Base-by-base conservation (phyloP, 257 asterid genomes). In the Marsdenia floribunda region DNA sequence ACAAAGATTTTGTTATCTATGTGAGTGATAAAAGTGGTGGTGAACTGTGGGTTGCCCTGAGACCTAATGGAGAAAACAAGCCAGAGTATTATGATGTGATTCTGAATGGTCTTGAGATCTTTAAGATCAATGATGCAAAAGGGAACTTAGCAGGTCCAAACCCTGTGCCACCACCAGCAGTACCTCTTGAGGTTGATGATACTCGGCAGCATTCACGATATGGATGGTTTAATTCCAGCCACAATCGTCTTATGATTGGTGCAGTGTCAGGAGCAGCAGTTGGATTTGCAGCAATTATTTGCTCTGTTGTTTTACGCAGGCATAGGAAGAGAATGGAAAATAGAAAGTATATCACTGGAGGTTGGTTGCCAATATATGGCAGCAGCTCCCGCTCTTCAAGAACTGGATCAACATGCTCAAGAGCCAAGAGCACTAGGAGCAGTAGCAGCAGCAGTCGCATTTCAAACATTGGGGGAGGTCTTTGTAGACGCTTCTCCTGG, bases 41-140 rank as follows among this genome's bases (percentile, higher is more conserved):
- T 42, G 68, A 81, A 8, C 26, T 89, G 29, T 86, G 89, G 93
- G 38, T 91, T 61, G 90, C 89, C 70, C 72, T 93, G 77, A 90
- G 87, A 77, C 97, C 96, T 37, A 74, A 77, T 54, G 67, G 55
- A 29, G 79, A 72, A n/a, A 54, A 70, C 2, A 84, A 83, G 35
- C 93, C 96, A 2, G 82, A 90, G 71, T 88, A 53, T 66, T 82
- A 76, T 21, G 93, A 93, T 52, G 82, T 85, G 1, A 75, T 88
- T 61, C 89, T 93, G 9, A 90, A 93, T 9, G 98, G 98, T 14
- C 59, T 93, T 29, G 97, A 93, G 80, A 77, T 93, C n/a, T 91
- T 84, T 63, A 91, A 91, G 84, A 50, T 89, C n/a, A 89, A 80
- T 18, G 90, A 91, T 66, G 68, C 86, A 0, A 78, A 24, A 13